A percentile compares a stretch with the other conserved stretches of the same genome.
Conservation (phyloP, 345 rosid species). For the Aquilaria malaccensis region DNA sequence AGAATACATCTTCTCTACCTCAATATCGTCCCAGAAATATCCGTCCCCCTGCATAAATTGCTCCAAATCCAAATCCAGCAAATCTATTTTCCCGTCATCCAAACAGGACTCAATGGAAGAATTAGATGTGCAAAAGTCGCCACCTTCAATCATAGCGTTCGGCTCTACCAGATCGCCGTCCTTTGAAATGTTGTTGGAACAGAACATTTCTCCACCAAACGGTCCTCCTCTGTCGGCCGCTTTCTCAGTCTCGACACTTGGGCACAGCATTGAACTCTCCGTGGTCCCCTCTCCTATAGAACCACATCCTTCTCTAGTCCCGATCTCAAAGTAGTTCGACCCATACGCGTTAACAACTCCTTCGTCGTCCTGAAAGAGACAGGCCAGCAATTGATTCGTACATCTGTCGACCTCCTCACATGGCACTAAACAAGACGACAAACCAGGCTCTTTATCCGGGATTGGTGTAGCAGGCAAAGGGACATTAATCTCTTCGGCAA, state of each 20-base stretch:
- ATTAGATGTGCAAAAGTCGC: too few species aligned
- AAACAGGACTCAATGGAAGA: slow-evolving; percentile 2
- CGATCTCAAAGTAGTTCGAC: slow-evolving; percentile 8
- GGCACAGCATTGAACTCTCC: slow-evolving; percentile 2
- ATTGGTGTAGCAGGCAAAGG: too few species aligned
- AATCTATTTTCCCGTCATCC: slow-evolving; percentile 22
- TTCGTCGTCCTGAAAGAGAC: slow-evolving; percentile 18
- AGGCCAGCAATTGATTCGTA: slow-evolving; percentile 4
- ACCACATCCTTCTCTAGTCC: slow-evolving; percentile 5
- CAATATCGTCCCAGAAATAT: slow-evolving; percentile 7
- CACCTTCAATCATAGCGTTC: background rate
- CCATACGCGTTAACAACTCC: slow-evolving; percentile 7
- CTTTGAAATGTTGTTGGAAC: slow-evolving; percentile 9
- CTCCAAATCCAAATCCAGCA: slow-evolving; percentile 26
- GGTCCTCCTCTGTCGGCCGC: slow-evolving; percentile 7
- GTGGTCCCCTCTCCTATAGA: slow-evolving; percentile 8
- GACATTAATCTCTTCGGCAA: slow-evolving; percentile 6
- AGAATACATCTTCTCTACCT: slow-evolving; percentile 13
- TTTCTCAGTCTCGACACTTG: background rate
- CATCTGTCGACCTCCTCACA: too few species aligned
- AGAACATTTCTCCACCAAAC: background rate
- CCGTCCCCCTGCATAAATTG: slow-evolving; percentile 1
- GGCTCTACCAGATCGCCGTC: slow-evolving; percentile 3
- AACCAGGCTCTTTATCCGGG: too few species aligned
- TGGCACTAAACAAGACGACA: slow-evolving; percentile 1